phyloP scores from a whole-genome alignment of 495 filamentous ascomycete species.

The Tuber melanosporum region DNA sequence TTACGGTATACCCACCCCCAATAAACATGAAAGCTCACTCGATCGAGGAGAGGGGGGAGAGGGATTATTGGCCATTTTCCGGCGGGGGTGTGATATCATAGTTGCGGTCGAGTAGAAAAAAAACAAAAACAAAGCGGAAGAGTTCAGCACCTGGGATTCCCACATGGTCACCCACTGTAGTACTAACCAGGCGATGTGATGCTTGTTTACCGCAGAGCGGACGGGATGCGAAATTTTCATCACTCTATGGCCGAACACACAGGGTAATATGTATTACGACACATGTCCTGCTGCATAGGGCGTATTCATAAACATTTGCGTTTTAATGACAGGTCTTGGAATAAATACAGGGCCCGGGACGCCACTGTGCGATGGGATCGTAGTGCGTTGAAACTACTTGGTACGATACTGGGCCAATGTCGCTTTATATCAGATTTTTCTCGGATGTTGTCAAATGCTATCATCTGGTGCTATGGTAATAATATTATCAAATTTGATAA shows the following conservation, averaged over 20 bases:
- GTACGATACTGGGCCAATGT: too few species aligned
- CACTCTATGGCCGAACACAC: neutral
- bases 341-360: too few species aligned
- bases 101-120: neutral
- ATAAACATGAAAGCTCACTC: neutral
- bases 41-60: neutral
- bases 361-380: neutral
- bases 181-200: neutral
- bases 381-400: neutral
- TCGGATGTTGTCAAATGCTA: too few species aligned
- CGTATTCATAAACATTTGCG: neutral
- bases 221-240: neutral
- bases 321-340: neutral
- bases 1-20: neutral
- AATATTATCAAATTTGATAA: too few species aligned
- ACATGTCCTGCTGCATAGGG: neutral
- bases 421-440: too few species aligned
- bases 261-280: neutral
- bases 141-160: neutral
- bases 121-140: neutral
- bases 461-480: too few species aligned
- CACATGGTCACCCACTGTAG: neutral
- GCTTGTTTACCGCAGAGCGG: neutral
- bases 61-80: neutral
- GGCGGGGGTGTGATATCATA: too few species aligned